Evolutionary conservation across 1,139 yeast genomes (phyloP), one percentile per base, ranked within the genome.

Genomic region (Debaryomycetaceae sp.): DNA sequence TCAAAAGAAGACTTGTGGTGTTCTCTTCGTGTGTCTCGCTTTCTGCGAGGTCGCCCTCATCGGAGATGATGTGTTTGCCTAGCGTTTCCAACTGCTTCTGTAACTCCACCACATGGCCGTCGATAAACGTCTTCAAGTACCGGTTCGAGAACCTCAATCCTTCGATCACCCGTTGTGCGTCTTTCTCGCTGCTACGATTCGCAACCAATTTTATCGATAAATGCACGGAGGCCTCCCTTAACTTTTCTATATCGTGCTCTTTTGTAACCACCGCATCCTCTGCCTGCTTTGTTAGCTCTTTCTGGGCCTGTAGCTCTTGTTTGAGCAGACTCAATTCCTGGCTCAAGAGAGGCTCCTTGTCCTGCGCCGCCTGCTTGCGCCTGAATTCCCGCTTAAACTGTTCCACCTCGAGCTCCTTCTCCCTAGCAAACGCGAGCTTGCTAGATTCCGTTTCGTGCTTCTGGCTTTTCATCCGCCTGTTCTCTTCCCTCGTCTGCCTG

Each of bases 141-240:
- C 37, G 14, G 35, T 46, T 43, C 24, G 43, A 40, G 8, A 35
- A 37, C 27, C 36, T 42, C 14, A 48, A 37, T 8, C 41, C 40
- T 24, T 41, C 42, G 5, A 40, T 41, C 33, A 39, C 33, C n/a
- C 38, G 35, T 3, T 40, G 33, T 6, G 35, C 33, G 13, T 24
- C 29, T 14, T 41, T 41, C 9, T 38, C 38, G 6, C 43, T 37
- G 17, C 41, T 37, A 27, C 45, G 44, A 39, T 42, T 44, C 34
- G 44, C 35, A 7, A 46, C 35, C 13, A 44, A 40, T 14, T 46
- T 46, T 29, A 41, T 22, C 4, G 49, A 33, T 34, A 46, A 27
- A 27, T 44, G 42, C 17, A 36, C 34, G 9, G 44, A 22, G 17
- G 43, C 37, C 2, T 39, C 31, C 11, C 40, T 35, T 14, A 23